Evolutionary conservation across 371 early-diverging fungal species (phyloP).

Genomic region (Rhizopus stolonifer): DNA sequence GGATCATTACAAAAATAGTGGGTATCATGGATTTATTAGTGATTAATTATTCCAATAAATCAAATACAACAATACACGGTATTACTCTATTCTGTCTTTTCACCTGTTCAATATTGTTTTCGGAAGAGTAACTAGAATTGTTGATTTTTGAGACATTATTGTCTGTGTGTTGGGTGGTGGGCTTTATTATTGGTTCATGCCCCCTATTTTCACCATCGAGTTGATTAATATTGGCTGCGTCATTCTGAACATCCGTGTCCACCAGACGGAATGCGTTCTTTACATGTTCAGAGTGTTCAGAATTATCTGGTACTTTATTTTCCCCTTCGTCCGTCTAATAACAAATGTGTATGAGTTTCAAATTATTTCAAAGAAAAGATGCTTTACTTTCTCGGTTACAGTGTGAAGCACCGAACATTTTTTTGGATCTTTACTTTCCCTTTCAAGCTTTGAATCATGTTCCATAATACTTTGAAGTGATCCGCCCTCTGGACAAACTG

Average conservation of each 20-base stretch:
- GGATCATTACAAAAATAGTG: too few relatives aligned
- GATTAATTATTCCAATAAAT: background rate
- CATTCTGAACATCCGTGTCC: background rate
- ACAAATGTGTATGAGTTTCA: too few relatives aligned
- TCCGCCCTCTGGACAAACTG: background rate
- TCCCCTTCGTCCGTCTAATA: background rate
- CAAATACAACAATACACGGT: background rate
- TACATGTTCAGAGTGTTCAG: background rate
- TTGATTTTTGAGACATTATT: background rate
- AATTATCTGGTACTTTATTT: background rate
- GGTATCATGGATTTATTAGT: too few relatives aligned
- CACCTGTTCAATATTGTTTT: too few relatives aligned
- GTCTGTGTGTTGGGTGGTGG: background rate
- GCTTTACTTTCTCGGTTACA: background rate
- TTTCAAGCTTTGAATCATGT: background rate
- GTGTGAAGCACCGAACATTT: background rate
- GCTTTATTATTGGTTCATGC: background rate
- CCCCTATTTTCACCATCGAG: background rate
- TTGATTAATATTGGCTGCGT: background rate
- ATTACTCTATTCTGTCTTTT: background rate
- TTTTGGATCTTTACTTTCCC: background rate
- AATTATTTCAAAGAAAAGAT: background rate
- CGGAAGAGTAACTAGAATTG: background rate
- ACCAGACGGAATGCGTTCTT: background rate
- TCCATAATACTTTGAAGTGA: slow-evolving; percentile 1